phyloP scores from a whole-genome alignment of 306 rosid genomes.

The Sophora flavescens region DNA sequence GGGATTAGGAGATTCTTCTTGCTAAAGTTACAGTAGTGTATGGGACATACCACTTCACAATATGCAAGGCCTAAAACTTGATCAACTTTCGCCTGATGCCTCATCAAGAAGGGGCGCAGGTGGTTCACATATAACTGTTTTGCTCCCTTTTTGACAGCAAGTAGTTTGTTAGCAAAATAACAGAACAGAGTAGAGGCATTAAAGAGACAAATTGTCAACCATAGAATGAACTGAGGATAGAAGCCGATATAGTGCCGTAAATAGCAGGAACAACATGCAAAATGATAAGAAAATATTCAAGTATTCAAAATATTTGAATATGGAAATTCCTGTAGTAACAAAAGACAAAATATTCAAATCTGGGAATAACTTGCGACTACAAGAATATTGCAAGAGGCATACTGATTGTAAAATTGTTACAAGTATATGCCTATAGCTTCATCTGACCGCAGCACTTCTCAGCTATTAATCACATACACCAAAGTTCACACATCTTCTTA shows the following conservation, averaged over 20 bases:
- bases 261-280: constrained; percentile 4
- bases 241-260: background rate
- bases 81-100: constrained; percentile 77
- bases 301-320: background rate
- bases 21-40: constrained; percentile 2
- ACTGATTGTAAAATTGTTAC: background rate
- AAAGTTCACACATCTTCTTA: constrained; percentile 26
- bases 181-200: constrained; percentile 12
- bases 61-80: constrained; percentile 64
- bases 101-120: constrained; percentile 78
- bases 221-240: constrained; percentile 8
- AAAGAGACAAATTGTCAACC: constrained; percentile 27
- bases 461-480: background rate
- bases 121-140: constrained; percentile 70
- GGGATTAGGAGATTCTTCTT: background rate
- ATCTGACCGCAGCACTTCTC: background rate
- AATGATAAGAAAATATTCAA: background rate
- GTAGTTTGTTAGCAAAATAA: constrained; percentile 32
- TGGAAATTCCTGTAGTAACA: constrained; percentile 7
- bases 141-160: constrained; percentile 71
- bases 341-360: background rate
- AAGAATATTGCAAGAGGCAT: constrained; percentile 8
- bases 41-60: constrained; percentile 71
- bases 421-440: background rate
- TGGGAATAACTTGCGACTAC: background rate